phyloP scores from a whole-genome alignment of 768 basidiomycete genomes.

The Tylopilus rubrobrunneus region DNA sequence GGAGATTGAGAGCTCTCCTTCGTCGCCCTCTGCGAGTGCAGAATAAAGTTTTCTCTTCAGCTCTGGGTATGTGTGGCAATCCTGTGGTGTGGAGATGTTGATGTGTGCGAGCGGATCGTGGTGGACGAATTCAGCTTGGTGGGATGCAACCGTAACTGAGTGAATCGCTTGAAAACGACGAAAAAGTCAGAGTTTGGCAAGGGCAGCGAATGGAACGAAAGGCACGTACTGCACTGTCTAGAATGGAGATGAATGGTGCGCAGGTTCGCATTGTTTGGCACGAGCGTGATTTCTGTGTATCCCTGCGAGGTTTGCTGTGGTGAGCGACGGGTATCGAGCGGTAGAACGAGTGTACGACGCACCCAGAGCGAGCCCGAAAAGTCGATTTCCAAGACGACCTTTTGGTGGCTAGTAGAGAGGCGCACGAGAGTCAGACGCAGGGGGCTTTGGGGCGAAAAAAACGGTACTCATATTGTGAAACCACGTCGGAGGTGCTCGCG shows the following conservation, averaged over 20 bases:
- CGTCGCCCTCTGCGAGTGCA: constrained; percentile 85
- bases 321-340: constrained; percentile 19
- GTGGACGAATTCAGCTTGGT: constrained; percentile 74
- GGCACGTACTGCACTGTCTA: constrained; percentile 74
- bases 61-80: constrained; percentile 88
- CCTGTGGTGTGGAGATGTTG: constrained; percentile 61
- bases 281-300: constrained; percentile 88
- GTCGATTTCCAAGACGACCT: constrained; percentile 91
- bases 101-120: constrained; percentile 71
- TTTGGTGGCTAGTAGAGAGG: constrained; percentile 90
- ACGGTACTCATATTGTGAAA: constrained; percentile 83
- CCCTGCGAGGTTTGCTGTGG: constrained; percentile 48
- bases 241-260: constrained; percentile 85
- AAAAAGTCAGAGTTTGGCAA: constrained; percentile 17
- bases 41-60: constrained; percentile 90
- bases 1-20: constrained; percentile 90
- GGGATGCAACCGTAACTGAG: constrained; percentile 66
- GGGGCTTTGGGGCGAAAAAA: constrained; percentile 22
- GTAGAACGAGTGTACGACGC: constrained; percentile 31
- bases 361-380: constrained; percentile 87
- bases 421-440: constrained; percentile 42
- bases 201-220: constrained; percentile 11
- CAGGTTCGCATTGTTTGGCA: constrained; percentile 76
- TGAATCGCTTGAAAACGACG: constrained; percentile 52
- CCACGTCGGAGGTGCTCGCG: constrained; percentile 78